Evolutionary conservation across 2,329 filamentous ascomycete species (phyloP).

Genomic region (Apiospora koreana): DNA sequence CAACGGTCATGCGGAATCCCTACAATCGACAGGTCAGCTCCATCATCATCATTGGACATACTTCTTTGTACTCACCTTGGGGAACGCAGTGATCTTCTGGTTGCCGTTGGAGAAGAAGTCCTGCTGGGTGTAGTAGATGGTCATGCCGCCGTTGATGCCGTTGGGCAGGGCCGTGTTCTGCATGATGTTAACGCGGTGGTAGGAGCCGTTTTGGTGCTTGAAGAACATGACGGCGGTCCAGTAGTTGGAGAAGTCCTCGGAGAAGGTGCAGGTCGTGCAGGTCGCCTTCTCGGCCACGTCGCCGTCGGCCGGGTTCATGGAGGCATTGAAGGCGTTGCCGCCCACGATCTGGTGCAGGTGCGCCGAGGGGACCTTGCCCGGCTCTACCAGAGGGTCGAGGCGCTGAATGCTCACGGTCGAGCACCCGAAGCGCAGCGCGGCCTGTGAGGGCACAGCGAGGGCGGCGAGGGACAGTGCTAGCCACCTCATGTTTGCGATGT

Average conservation of each 20-base stretch:
- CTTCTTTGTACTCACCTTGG: conserved; percentile 31
- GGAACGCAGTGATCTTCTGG: conserved; percentile 45
- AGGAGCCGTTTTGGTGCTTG: conserved; percentile 32
- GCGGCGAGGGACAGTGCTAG: conserved; percentile 21
- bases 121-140: conserved; percentile 33
- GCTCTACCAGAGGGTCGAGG: conserved; percentile 32
- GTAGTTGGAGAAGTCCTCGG: conserved; percentile 32
- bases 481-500: conserved; percentile 27
- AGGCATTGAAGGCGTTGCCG: conserved; percentile 33
- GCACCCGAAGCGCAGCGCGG: conserved; percentile 32
- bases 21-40: conserved; percentile 13
- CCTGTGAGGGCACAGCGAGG: conserved; percentile 29
- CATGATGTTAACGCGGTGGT: conserved; percentile 32
- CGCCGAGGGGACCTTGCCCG: conserved; percentile 27
- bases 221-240: conserved; percentile 34
- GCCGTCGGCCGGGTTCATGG: conserved; percentile 27
- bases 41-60: no score
- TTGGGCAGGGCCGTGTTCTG: conserved; percentile 29
- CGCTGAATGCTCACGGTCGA: conserved; percentile 31
- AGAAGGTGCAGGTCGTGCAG: conserved; percentile 32
- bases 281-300: conserved; percentile 27
- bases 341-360: conserved; percentile 35
- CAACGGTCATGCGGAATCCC: conserved; percentile 47
- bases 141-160: conserved; percentile 32
- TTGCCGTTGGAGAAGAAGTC: conserved; percentile 31